Percentiles rank a stretch among this genome's conserved stretches.
These are phyloP conservation scores for Penicillium roqueforti DNA, from an alignment of 495 filamentous ascomycete genomes.

Conservation along the genomic window DNA sequence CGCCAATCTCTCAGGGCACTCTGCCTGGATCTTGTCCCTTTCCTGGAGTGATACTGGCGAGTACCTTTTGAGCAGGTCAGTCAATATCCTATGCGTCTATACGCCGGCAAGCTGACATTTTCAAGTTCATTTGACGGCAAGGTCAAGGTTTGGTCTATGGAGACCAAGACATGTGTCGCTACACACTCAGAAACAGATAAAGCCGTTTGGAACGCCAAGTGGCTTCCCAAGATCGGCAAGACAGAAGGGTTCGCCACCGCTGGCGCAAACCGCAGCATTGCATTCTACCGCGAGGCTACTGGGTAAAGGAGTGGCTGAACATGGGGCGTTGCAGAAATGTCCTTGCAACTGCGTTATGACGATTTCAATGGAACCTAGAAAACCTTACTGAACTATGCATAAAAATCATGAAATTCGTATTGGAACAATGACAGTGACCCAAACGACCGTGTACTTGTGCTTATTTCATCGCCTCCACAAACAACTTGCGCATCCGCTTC, in stretches of 20 bases:
- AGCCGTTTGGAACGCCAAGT: slow-evolving; percentile 79
- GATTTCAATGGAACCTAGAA: slow-evolving; percentile 11
- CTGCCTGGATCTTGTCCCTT: slow-evolving; percentile 81
- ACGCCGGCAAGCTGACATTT: slow-evolving; percentile 11
- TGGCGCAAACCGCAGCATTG: slow-evolving; percentile 73
- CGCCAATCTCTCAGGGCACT: slow-evolving; percentile 72
- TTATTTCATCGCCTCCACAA: slow-evolving; percentile 58
- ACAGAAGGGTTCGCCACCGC: slow-evolving; percentile 85
- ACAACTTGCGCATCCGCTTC: slow-evolving; percentile 89
- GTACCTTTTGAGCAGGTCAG: slow-evolving; percentile 79
- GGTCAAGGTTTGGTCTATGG: slow-evolving; percentile 90
- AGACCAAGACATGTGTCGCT: slow-evolving; percentile 76
- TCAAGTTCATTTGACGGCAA: slow-evolving; percentile 81
- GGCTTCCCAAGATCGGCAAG: slow-evolving; percentile 73
- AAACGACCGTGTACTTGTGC: not conserved
- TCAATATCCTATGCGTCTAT: slow-evolving; percentile 1
- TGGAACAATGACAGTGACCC: slow-evolving; percentile 7
- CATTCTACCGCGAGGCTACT: slow-evolving; percentile 89
- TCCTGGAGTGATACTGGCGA: slow-evolving; percentile 95
- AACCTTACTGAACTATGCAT: slow-evolving; percentile 10
- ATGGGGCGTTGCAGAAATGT: not conserved
- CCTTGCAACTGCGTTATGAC: slow-evolving; percentile 5
- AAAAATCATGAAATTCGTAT: slow-evolving; percentile 21
- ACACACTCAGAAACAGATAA: slow-evolving; percentile 89
- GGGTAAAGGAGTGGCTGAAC: slow-evolving; percentile 41